Evolutionary conservation across 306 rosid genomes (phyloP).

Genomic region (Vachellia pachyceras): DNA sequence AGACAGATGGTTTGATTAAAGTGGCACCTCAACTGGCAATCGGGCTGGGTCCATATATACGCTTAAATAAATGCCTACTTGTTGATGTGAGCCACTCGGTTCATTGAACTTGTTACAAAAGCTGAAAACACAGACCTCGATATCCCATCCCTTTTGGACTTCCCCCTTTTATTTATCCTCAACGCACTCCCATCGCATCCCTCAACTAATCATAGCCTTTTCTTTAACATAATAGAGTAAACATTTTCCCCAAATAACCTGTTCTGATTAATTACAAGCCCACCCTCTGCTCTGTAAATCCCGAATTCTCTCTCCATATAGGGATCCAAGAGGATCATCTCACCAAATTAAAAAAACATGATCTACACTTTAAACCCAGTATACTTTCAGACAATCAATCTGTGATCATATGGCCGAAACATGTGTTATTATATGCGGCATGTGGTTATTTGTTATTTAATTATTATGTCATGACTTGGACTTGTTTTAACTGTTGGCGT

Average conservation of each 20-base stretch:
- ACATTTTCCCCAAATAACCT: too few relatives aligned
- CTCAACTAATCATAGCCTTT: conserved; percentile 20
- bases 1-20: conserved; percentile 25
- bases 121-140: conserved; percentile 8
- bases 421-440: too few relatives aligned
- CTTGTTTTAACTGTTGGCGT: too few relatives aligned
- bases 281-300: background rate
- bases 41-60: conserved; percentile 19
- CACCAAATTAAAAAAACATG: too few relatives aligned
- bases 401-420: too few relatives aligned
- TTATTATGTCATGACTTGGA: too few relatives aligned
- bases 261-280: background rate
- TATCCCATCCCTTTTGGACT: conserved; percentile 10
- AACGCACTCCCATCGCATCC: conserved; percentile 43
- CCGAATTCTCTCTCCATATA: too few relatives aligned
- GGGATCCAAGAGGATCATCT: too few relatives aligned
- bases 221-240: background rate
- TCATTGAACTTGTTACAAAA: conserved; percentile 44
- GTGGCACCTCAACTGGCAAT: conserved; percentile 22
- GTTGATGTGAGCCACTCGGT: conserved; percentile 36
- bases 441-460: too few relatives aligned
- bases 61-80: conserved; percentile 44
- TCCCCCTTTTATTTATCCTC: conserved; percentile 33
- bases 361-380: too few relatives aligned
- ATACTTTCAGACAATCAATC: too few relatives aligned